Evolutionary conservation across 1,139 yeast genomes (phyloP).

Genomic region (Lodderomyces metapsilosis): DNA sequence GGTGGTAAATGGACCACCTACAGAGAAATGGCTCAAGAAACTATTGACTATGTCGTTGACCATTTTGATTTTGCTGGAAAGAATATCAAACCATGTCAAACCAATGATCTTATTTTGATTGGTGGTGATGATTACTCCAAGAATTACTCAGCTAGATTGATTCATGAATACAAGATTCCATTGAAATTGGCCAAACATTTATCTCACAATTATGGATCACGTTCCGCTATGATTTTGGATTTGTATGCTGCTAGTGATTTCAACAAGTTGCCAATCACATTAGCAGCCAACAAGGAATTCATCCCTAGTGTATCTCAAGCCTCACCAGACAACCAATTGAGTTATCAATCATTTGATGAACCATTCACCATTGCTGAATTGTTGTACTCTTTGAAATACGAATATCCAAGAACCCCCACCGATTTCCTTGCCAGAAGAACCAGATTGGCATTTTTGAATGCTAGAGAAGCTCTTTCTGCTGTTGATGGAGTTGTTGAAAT

Average conservation of each 20-base stretch:
- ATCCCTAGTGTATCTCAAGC: conserved; percentile 35
- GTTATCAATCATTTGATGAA: conserved; percentile 62
- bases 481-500: conserved; percentile 84
- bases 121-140: conserved; percentile 74
- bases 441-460: conserved; percentile 88
- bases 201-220: conserved; percentile 84
- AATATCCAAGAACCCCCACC: conserved; percentile 82
- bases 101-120: conserved; percentile 60
- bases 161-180: conserved; percentile 75
- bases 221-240: conserved; percentile 80
- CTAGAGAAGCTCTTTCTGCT: conserved; percentile 77
- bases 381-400: conserved; percentile 76
- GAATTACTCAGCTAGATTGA: conserved; percentile 74
- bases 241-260: conserved; percentile 50
- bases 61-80: conserved; percentile 41
- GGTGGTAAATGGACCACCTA: conserved; percentile 99
- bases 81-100: conserved; percentile 54
- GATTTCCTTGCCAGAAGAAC: conserved; percentile 94
- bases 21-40: conserved; percentile 97
- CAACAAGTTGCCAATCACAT: conserved; percentile 61
- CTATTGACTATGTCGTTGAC: conserved; percentile 72
- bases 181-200: conserved; percentile 79
- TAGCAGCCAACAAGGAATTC: conserved; percentile 46
- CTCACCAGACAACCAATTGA: conserved; percentile 33
- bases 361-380: conserved; percentile 94